Evolutionary conservation across 2,329 filamentous ascomycete genomes (phyloP), one percentile per base, ranked within the genome.

Genomic region (Fusarium chaquense): DNA sequence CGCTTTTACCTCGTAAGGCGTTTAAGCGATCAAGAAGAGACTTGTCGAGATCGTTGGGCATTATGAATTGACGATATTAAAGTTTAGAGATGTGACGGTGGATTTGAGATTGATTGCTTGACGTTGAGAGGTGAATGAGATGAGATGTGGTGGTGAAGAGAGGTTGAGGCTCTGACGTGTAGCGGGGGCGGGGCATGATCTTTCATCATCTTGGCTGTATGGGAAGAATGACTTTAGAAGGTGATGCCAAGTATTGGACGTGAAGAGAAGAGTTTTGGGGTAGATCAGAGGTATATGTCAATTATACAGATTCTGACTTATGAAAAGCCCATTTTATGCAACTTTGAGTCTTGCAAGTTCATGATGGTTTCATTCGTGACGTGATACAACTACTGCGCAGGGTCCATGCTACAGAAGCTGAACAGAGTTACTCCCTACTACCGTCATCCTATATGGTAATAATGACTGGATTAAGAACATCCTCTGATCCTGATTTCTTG

Each of bases 21-120:
- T 86, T 86, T 32, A 89, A 80, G 32, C 87, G 83, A 59, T 86
- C 83, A 24, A 88, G 77, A 26, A 89, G 78, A 22, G 82, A 83
- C 63, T 79, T 81, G 69, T 87, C 85, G 32, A 80, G 57, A 35
- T 78, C 75, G 62, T 78, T 72, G 9, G 77, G 72, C 80, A 81
- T 81, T 33, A 0, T 22, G 2, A 35, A 7, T 28, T 1, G 10
- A 8, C 6, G 2, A 1, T 13, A 7, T 7, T 11, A 2, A 7
- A 15, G 5, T 35, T 20, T 24, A 30, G 13, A n/a, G 22, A 6
- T 5, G 5, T 22, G 2, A 15, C 28, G 15, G 3, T 12, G 9
- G 11, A 3, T 24, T 40, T 30, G 8, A 22, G 18, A 35, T 26
- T 15, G 4, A 28, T 4, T 38, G 30, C 2, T 28, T 30, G 11